Percentiles rank a stretch among this genome's conserved stretches.
These are phyloP conservation scores for Nannochloris sp. DNA, from an alignment of 139 green algal genomes.

Conservation along the genomic window DNA sequence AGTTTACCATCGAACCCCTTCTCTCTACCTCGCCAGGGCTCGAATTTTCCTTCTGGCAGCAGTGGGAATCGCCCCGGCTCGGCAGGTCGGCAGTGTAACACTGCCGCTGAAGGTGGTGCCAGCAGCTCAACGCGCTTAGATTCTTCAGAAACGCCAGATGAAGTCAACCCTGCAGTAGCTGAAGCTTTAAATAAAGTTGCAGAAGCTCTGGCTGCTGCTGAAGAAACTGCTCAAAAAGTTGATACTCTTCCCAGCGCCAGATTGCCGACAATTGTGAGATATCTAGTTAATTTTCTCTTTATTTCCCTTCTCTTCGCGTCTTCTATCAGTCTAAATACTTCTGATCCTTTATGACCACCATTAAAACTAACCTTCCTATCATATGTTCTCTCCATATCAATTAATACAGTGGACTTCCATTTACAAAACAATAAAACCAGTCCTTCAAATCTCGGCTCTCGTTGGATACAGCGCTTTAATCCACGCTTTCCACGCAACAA, in stretches of 20 bases:
- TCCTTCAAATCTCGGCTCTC: constrained; percentile 2
- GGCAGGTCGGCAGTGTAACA: too few species aligned
- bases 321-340: too few species aligned
- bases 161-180: background rate
- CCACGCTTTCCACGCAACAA: background rate
- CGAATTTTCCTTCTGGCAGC: too few species aligned
- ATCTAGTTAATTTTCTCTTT: background rate
- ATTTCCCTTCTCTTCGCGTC: too few species aligned
- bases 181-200: constrained; percentile 15
- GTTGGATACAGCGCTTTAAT: constrained; percentile 1
- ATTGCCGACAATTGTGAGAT: constrained; percentile 1
- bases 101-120: too few species aligned
- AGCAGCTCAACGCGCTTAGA: too few species aligned
- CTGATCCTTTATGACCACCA: too few species aligned
- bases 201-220: constrained; percentile 8
- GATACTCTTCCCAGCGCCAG: constrained; percentile 18
- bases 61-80: too few species aligned
- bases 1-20: too few species aligned
- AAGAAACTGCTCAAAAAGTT: constrained; percentile 7
- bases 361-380: background rate
- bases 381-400: background rate
- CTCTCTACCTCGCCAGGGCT: too few species aligned
- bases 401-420: background rate
- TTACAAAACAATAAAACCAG: background rate
- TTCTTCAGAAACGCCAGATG: too few species aligned